Base-by-base conservation (phyloP, 805 yeast species). In the Middelhovenomyces tepae region DNA sequence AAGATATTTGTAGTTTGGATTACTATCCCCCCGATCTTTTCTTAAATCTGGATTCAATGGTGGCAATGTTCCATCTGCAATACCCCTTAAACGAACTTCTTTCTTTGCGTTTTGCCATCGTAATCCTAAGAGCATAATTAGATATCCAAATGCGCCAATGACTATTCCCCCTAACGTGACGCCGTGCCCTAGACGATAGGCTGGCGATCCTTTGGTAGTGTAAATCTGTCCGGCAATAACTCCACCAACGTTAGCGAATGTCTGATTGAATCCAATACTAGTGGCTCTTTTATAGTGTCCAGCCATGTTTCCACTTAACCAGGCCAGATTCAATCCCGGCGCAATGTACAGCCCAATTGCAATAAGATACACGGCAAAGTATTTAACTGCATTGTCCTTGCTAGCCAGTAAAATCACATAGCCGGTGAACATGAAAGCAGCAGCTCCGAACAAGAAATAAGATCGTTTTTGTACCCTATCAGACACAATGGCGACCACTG, bases 171-270 rank as follows among this genome's bases (percentile, higher is more conserved):
- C 39, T 5, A 31, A 13, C 10, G 28, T 18, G 16, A 32, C 21
- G 7, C 32, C 54, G 37, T 63, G 58, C 2, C 71, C 70, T 18
- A 63, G 45, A 9, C 36, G 43, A 37, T 59, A 65, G 3, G 67
- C 67, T 3, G 67, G 45, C 5, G 46, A 42, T 22, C 62, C 46
- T 47, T 35, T 15, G 5, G 35, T 7, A 11, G 29, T 20, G 33
- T 64, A 67, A 16, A 66, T 59, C 42, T 65, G 70, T 17, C 65
- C 64, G 21, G 64, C 60, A 38, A 65, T 50, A 3, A 60, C 65
- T 33, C 73, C 73, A 4, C 71, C 57, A 17, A 60, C 37, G 40
- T 67, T 67, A 6, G 71, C 72, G 11, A 65, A 37, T 2, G 65
- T 54, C 42, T 64, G 70, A 33, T 67, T 63, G 22, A 53, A 34